A percentile compares a stretch with the other conserved stretches of the same genome.
These are phyloP conservation scores for Aspergillus heteromorphus DNA, from an alignment of 495 filamentous ascomycete species.

Conservation along the genomic window DNA sequence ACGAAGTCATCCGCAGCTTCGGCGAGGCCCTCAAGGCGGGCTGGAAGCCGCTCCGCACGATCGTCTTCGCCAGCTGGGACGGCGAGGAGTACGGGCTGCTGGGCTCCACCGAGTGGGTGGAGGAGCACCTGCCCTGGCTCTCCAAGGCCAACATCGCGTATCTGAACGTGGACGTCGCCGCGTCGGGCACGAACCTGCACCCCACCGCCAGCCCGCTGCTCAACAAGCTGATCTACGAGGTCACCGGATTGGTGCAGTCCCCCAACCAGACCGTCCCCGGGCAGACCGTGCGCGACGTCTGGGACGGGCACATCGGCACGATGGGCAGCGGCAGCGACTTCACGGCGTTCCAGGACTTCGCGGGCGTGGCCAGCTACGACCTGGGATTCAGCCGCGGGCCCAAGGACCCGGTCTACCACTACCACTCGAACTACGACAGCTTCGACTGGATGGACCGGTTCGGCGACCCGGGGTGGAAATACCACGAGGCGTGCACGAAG, in stretches of 20 bases:
- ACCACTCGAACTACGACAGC: slow-evolving; percentile 74
- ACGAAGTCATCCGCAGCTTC: slow-evolving; percentile 82
- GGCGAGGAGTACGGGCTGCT: slow-evolving; percentile 69
- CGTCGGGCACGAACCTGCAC: slow-evolving; percentile 44
- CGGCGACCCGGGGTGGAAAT: slow-evolving; percentile 56
- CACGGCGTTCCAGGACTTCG: slow-evolving; percentile 69
- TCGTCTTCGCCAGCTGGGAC: slow-evolving; percentile 72
- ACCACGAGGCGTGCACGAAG: slow-evolving; percentile 57
- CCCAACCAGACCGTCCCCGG: slow-evolving; percentile 63
- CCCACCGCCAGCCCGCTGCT: slow-evolving; percentile 64
- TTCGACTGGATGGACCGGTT: slow-evolving; percentile 71
- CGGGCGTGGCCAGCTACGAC: slow-evolving; percentile 61
- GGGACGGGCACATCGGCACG: slow-evolving; percentile 55
- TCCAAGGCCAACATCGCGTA: slow-evolving; percentile 66
- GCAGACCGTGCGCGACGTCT: slow-evolving; percentile 63
- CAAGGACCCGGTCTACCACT: slow-evolving; percentile 60
- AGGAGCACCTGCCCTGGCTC: slow-evolving; percentile 85
- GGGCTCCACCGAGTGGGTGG: slow-evolving; percentile 71
- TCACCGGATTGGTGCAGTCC: slow-evolving; percentile 64
- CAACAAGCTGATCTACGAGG: slow-evolving; percentile 67
- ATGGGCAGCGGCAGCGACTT: slow-evolving; percentile 72
- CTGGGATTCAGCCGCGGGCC: slow-evolving; percentile 47
- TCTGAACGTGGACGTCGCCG: slow-evolving; percentile 65
- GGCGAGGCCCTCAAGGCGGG: slow-evolving; percentile 66
- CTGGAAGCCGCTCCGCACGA: slow-evolving; percentile 84